phyloP scores from a whole-genome alignment of 148 eudicot species.

The Camellia japonica region DNA sequence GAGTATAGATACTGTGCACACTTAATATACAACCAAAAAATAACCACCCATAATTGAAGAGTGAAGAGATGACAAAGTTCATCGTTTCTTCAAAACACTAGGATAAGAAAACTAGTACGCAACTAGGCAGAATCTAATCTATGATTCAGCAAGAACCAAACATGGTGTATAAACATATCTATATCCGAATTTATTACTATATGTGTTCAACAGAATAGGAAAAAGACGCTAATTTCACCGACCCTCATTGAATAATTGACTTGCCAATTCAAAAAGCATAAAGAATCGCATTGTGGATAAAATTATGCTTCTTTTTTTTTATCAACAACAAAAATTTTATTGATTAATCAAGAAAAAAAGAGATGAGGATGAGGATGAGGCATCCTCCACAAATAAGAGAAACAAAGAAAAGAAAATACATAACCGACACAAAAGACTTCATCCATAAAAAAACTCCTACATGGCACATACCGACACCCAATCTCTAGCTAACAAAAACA shows the following conservation, averaged over 20 bases:
- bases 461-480: too few relatives aligned
- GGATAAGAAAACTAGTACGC: background rate
- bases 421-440: too few relatives aligned
- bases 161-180: background rate
- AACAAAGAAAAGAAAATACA: too few relatives aligned
- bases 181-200: background rate
- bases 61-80: background rate
- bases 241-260: background rate
- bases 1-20: background rate
- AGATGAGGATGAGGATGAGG: too few relatives aligned
- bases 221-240: background rate
- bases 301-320: background rate
- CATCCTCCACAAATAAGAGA: too few relatives aligned
- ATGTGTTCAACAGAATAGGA: background rate
- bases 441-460: too few relatives aligned
- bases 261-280: background rate
- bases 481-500: too few relatives aligned
- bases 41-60: background rate
- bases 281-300: background rate
- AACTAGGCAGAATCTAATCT: background rate
- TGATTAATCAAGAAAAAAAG: too few relatives aligned
- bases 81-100: background rate
- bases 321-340: too few relatives aligned
- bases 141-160: background rate
- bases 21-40: background rate